Evolutionary conservation across 306 rosid species (phyloP).

Genomic region (Ormosia emarginata): DNA sequence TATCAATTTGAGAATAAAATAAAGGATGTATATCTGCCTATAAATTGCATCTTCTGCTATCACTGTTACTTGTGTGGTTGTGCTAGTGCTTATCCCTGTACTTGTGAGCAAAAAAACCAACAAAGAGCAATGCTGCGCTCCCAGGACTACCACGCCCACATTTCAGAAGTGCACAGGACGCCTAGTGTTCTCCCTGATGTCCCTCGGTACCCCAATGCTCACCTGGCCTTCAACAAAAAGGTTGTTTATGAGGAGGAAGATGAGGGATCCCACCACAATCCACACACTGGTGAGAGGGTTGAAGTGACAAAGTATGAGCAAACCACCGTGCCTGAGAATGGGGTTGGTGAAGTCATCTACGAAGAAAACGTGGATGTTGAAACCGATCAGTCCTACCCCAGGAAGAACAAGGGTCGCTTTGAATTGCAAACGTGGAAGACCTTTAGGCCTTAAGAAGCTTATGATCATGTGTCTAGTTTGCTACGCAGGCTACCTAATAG

Average conservation of each 20-base stretch:
- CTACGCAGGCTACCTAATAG: background rate
- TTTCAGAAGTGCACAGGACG: constrained; percentile 30
- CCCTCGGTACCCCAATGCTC: constrained; percentile 41
- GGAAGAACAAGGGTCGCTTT: constrained; percentile 27
- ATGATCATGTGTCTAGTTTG: background rate
- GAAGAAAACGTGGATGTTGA: constrained; percentile 25
- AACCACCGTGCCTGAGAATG: background rate
- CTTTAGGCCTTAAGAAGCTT: constrained; percentile 5
- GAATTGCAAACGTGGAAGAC: constrained; percentile 42
- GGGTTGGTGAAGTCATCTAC: background rate
- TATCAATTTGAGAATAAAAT: background rate
- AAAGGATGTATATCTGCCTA: background rate
- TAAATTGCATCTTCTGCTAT: background rate
- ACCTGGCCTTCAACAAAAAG: constrained; percentile 25
- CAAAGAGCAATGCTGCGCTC: constrained; percentile 9
- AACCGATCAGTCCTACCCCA: background rate
- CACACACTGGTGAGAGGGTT: constrained; percentile 11
- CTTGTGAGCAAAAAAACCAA: background rate
- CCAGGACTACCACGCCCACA: constrained; percentile 39
- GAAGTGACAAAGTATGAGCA: constrained; percentile 23
- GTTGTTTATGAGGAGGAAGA: constrained; percentile 7
- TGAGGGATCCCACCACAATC: background rate
- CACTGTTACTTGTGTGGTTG: background rate
- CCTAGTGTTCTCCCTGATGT: constrained; percentile 37
- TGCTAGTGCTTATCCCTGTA: background rate